These are phyloP conservation scores for Botrytis deweyae DNA, from an alignment of 2,329 filamentous ascomycete species.

Conservation along the genomic window DNA sequence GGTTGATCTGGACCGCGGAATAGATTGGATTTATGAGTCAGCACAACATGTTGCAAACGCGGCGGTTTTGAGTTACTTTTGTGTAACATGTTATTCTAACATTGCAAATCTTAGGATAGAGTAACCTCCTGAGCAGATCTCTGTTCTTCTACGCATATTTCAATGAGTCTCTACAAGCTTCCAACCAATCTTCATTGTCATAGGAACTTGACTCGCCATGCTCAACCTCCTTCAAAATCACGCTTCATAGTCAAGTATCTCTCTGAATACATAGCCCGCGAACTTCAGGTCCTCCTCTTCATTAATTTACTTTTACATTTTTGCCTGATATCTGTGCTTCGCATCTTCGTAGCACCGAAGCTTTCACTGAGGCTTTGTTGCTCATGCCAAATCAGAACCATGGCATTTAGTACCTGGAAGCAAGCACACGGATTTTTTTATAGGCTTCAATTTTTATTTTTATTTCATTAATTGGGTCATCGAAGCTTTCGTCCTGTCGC, in stretches of 20 bases:
- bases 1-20: background rate
- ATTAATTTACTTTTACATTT: background rate
- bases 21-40: background rate
- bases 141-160: background rate
- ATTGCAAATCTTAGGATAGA: too few species aligned
- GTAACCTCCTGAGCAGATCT: background rate
- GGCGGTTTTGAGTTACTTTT: background rate
- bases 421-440: background rate
- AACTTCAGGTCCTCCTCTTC: background rate
- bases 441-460: too few species aligned
- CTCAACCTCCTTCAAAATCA: background rate
- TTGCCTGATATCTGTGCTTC: background rate
- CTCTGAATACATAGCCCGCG: background rate
- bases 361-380: background rate
- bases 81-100: background rate
- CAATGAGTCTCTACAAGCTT: background rate
- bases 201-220: too few species aligned
- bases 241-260: background rate
- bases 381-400: background rate
- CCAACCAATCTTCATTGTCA: rapidly evolving
- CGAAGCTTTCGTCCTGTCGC: too few species aligned
- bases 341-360: background rate
- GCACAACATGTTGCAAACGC: background rate
- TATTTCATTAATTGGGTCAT: too few species aligned
- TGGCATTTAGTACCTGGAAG: background rate